Evolutionary conservation across 768 basidiomycete genomes (phyloP).

Genomic region (Lepiota venenata): DNA sequence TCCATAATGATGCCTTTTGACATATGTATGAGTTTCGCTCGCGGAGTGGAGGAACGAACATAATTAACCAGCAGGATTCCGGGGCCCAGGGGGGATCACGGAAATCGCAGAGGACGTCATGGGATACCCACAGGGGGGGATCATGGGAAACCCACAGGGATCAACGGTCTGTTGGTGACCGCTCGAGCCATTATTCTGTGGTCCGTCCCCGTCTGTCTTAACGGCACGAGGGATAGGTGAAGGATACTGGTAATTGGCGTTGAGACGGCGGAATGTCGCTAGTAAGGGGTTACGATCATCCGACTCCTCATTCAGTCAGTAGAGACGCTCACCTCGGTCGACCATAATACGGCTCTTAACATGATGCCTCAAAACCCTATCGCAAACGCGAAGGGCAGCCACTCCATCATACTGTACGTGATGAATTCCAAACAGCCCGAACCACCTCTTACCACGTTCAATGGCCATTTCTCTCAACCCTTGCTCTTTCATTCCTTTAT

Average conservation of each 20-base stretch:
- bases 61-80: neutral
- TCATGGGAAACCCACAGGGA: constrained; percentile 20
- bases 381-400: constrained; percentile 34
- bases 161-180: constrained; percentile 10
- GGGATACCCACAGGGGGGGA: constrained; percentile 20
- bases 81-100: constrained; percentile 3
- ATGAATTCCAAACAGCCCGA: constrained; percentile 46
- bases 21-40: too few species aligned
- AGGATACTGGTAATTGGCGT: constrained; percentile 48
- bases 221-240: constrained; percentile 26
- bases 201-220: neutral
- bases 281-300: neutral
- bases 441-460: constrained; percentile 57
- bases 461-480: constrained; percentile 34
- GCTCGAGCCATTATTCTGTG: neutral
- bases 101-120: too few species aligned
- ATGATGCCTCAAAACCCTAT: constrained; percentile 44
- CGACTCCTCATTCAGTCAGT: neutral
- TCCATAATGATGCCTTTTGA: constrained; percentile 14
- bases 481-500: constrained; percentile 21
- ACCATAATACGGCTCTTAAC: constrained; percentile 59
- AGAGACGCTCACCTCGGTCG: constrained; percentile 40
- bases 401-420: constrained; percentile 57
- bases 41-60: neutral
- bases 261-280: constrained; percentile 50